These are phyloP conservation scores for Catharanthus roseus DNA, from an alignment of 257 asterid genomes.

Conservation along the genomic window DNA sequence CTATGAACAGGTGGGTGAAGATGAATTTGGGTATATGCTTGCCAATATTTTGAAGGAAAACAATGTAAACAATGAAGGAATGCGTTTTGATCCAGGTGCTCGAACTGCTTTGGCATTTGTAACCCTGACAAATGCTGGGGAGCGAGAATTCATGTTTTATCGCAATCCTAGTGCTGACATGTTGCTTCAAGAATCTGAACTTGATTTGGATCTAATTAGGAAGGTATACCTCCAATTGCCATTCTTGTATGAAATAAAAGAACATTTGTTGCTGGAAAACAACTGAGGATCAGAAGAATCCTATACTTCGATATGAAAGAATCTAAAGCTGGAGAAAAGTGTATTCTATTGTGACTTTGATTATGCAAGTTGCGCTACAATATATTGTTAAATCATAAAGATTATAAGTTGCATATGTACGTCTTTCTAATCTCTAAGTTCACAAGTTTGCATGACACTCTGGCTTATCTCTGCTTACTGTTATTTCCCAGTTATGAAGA, in stretches of 20 bases:
- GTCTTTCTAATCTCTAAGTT: neutral
- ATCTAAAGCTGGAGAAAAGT: neutral
- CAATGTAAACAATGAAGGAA: constrained; percentile 78
- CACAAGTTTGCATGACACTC: neutral
- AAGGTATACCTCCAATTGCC: constrained; percentile 47
- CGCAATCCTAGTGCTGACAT: constrained; percentile 99
- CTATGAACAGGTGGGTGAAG: constrained; percentile 83
- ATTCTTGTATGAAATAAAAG: neutral
- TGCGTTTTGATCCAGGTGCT: constrained; percentile 97
- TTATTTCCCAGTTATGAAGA: neutral
- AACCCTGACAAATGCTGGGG: constrained; percentile 90
- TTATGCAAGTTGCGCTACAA: neutral
- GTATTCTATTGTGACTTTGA: neutral
- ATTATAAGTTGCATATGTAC: neutral
- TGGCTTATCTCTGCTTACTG: neutral
- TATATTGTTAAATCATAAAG: neutral
- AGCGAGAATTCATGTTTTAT: constrained; percentile 96
- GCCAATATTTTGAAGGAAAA: constrained; percentile 87
- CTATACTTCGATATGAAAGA: too few species aligned
- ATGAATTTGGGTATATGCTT: constrained; percentile 96
- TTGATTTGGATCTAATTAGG: constrained; percentile 68
- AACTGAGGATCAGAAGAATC: neutral
- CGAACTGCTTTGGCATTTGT: constrained; percentile 97
- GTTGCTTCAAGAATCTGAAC: constrained; percentile 75
- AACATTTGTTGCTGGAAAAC: neutral